Evolutionary conservation across 2,329 filamentous ascomycete genomes (phyloP).

Genomic region (Aspergillus brasiliensis): DNA sequence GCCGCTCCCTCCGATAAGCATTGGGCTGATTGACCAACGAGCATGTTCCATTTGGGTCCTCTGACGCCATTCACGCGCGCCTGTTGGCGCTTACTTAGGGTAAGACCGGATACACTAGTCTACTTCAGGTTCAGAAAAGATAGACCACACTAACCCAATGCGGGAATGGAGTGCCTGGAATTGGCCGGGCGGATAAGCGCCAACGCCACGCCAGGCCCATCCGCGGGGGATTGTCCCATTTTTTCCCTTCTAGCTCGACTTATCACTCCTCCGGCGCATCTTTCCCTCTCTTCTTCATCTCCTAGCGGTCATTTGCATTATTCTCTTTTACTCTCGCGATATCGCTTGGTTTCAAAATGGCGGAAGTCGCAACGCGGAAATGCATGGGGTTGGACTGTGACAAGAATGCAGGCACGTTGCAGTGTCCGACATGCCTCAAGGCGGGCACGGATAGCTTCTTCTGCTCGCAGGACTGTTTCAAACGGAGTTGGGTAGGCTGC

Average conservation of each 20-base stretch:
- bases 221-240: constrained; percentile 15
- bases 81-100: not conserved
- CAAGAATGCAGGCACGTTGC: constrained; percentile 81
- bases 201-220: not conserved
- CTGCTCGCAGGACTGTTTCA: constrained; percentile 98
- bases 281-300: not conserved
- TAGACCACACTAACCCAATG: not conserved
- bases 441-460: constrained; percentile 89
- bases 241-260: constrained; percentile 11
- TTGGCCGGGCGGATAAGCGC: constrained; percentile 5
- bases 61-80: not conserved
- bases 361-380: constrained; percentile 41
- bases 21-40: not conserved
- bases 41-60: not conserved
- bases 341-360: constrained; percentile 24
- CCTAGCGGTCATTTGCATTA: not conserved
- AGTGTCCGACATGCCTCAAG: constrained; percentile 95
- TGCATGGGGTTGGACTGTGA: constrained; percentile 82
- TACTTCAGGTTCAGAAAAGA: not conserved
- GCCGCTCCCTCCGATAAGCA: not conserved
- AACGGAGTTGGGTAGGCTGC: constrained; percentile 87
- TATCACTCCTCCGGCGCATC: not conserved
- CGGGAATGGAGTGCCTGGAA: not conserved
- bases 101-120: not conserved
- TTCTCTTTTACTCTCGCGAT: not conserved